These are phyloP conservation scores for Candida tibetensis DNA, from an alignment of 805 yeast genomes.

Conservation along the genomic window DNA sequence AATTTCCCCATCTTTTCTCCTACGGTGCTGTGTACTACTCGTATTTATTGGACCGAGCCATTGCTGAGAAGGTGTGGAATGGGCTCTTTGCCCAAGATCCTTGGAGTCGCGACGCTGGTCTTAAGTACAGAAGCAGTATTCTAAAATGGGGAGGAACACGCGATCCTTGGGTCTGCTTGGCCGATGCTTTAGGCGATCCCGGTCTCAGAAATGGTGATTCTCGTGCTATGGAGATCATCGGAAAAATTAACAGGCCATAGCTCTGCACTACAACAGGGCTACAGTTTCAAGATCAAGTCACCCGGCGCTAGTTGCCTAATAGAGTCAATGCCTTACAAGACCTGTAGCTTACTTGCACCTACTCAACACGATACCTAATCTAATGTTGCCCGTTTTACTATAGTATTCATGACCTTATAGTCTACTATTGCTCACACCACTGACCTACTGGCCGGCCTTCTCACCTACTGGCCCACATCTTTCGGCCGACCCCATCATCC, in stretches of 20 bases:
- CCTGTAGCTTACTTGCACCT: too few relatives aligned
- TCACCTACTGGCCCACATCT: too few relatives aligned
- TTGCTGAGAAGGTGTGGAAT: conserved; percentile 83
- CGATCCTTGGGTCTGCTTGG: conserved; percentile 84
- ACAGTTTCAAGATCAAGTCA: too few relatives aligned
- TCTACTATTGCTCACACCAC: too few relatives aligned
- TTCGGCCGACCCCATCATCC: too few relatives aligned
- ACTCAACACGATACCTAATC: too few relatives aligned
- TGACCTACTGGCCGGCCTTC: too few relatives aligned
- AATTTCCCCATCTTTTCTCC: conserved; percentile 87
- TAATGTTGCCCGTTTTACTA: too few relatives aligned
- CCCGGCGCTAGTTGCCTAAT: too few relatives aligned
- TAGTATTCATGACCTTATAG: too few relatives aligned
- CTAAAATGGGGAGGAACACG: conserved; percentile 92
- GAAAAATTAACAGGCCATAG: neutral
- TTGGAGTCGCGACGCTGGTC: conserved; percentile 69
- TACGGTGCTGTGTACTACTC: conserved; percentile 95
- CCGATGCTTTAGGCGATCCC: conserved; percentile 69
- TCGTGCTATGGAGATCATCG: conserved; percentile 57
- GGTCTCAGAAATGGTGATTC: conserved; percentile 64
- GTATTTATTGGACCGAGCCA: conserved; percentile 86
- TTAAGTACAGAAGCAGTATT: conserved; percentile 63
- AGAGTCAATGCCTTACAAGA: too few relatives aligned
- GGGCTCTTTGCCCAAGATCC: conserved; percentile 71
- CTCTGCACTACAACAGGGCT: too few relatives aligned